These are phyloP conservation scores for Hymenochaete sp. DNA, from an alignment of 1,284 basidiomycete species.

Conservation along the genomic window DNA sequence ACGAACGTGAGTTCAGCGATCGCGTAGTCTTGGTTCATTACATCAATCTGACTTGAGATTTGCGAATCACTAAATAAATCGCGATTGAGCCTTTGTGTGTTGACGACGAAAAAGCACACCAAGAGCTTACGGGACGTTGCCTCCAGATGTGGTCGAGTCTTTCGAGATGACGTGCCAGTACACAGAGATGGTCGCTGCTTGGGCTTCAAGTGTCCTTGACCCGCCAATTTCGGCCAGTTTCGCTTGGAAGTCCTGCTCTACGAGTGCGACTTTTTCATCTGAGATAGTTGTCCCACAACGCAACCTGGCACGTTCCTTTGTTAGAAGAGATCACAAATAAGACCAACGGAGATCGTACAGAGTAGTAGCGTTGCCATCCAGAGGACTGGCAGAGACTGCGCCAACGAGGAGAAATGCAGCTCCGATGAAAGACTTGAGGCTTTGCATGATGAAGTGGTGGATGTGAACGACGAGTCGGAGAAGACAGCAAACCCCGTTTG, in stretches of 20 bases:
- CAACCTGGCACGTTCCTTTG: neutral
- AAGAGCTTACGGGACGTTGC: conserved; percentile 36
- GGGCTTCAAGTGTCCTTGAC: conserved; percentile 15
- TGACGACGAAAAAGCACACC: neutral
- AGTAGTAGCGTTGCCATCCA: neutral
- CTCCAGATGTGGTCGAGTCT: conserved; percentile 31
- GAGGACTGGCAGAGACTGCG: neutral
- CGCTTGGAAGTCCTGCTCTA: conserved; percentile 25
- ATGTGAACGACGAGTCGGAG: neutral
- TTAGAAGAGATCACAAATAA: neutral
- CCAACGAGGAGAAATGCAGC: neutral
- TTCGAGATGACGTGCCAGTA: conserved; percentile 42
- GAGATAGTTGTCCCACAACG: conserved; percentile 32
- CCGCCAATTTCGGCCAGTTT: neutral
- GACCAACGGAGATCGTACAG: neutral
- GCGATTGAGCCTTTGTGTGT: conserved; percentile 23
- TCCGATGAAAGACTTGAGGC: too few relatives aligned
- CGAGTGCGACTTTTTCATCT: conserved; percentile 28
- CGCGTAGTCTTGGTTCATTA: conserved; percentile 41
- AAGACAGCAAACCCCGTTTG: too few relatives aligned
- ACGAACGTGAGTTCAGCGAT: conserved; percentile 35
- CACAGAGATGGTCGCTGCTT: conserved; percentile 31
- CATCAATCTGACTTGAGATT: conserved; percentile 34
- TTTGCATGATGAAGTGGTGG: neutral
- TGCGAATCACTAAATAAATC: conserved; percentile 28